Evolutionary conservation across 2,329 filamentous ascomycete species (phyloP).

Genomic region (Cladorrhinum sp.): DNA sequence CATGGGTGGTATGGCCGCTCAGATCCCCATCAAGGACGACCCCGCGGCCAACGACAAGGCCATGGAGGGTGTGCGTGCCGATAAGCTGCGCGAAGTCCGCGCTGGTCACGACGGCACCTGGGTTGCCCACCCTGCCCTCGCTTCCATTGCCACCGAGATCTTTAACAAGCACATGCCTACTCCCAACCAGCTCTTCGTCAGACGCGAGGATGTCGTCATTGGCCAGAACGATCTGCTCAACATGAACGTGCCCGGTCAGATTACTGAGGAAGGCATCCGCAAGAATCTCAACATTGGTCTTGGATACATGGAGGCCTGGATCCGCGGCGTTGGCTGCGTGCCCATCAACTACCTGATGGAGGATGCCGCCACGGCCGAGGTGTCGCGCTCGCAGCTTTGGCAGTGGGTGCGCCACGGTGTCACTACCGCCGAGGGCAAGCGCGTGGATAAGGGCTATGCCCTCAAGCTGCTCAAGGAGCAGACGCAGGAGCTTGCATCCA

Average conservation of each 20-base stretch:
- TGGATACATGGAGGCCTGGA: slow-evolving; percentile 98
- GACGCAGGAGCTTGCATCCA: slow-evolving; percentile 68
- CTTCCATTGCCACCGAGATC: slow-evolving; percentile 80
- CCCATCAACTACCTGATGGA: slow-evolving; percentile 99
- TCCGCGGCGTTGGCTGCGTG: slow-evolving; percentile 90
- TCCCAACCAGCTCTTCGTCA: slow-evolving; percentile 90
- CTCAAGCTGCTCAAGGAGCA: slow-evolving; percentile 84
- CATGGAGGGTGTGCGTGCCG: slow-evolving; percentile 87
- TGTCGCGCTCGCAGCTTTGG: slow-evolving; percentile 92
- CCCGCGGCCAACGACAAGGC: slow-evolving; percentile 85
- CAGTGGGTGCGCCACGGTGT: slow-evolving; percentile 82
- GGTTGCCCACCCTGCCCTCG: slow-evolving; percentile 94
- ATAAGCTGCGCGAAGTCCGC: slow-evolving; percentile 93
- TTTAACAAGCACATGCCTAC: slow-evolving; percentile 99
- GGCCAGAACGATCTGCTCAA: slow-evolving; percentile 88
- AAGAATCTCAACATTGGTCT: slow-evolving; percentile 98
- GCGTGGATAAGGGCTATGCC: slow-evolving; percentile 87
- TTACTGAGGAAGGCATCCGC: slow-evolving; percentile 92
- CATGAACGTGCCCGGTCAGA: slow-evolving; percentile 91
- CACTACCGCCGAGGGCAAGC: slow-evolving; percentile 81
- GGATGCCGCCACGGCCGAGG: slow-evolving; percentile 94
- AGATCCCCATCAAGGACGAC: slow-evolving; percentile 98
- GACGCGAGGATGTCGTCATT: slow-evolving; percentile 84
- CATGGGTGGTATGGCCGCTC: slow-evolving; percentile 98
- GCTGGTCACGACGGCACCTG: slow-evolving; percentile 95